These are phyloP conservation scores for Cyclocybe aegerita DNA, from an alignment of 768 basidiomycete species.

Conservation along the genomic window DNA sequence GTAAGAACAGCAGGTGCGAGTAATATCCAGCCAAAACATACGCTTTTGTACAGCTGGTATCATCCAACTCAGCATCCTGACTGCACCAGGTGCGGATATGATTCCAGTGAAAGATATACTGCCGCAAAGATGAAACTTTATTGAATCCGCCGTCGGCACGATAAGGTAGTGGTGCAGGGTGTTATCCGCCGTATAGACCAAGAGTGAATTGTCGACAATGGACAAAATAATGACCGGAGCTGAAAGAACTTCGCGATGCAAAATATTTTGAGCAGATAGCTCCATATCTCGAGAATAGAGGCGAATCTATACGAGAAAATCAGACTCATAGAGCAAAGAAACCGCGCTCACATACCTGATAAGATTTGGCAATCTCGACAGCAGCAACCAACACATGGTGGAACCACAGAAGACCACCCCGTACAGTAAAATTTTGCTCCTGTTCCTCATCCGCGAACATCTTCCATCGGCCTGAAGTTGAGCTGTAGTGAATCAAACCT, in stretches of 20 bases:
- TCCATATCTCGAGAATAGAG: constrained; percentile 93
- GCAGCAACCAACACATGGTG: constrained; percentile 93
- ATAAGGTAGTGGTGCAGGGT: constrained; percentile 92
- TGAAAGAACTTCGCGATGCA: constrained; percentile 75
- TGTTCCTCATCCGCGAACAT: constrained; percentile 77
- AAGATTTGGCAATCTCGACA: constrained; percentile 76
- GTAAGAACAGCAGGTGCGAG: constrained; percentile 6
- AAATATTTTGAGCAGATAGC: constrained; percentile 75
- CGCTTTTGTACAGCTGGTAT: constrained; percentile 92
- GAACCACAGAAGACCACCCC: constrained; percentile 95
- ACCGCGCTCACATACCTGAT: constrained; percentile 53
- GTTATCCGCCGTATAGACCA: constrained; percentile 95
- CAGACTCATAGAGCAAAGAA: background rate
- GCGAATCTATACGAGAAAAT: constrained; percentile 60
- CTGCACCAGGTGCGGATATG: constrained; percentile 78
- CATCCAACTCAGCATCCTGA: constrained; percentile 95
- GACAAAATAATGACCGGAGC: constrained; percentile 86
- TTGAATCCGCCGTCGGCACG: constrained; percentile 76
- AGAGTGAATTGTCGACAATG: constrained; percentile 89
- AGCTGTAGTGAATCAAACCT: constrained; percentile 92
- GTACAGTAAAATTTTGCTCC: constrained; percentile 84
- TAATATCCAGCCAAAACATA: constrained; percentile 35
- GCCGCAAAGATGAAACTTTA: constrained; percentile 87
- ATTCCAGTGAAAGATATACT: constrained; percentile 94
- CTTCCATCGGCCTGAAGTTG: constrained; percentile 95